Evolutionary conservation across 257 asterid species (phyloP).

Genomic region (Solanum chmielewskii): DNA sequence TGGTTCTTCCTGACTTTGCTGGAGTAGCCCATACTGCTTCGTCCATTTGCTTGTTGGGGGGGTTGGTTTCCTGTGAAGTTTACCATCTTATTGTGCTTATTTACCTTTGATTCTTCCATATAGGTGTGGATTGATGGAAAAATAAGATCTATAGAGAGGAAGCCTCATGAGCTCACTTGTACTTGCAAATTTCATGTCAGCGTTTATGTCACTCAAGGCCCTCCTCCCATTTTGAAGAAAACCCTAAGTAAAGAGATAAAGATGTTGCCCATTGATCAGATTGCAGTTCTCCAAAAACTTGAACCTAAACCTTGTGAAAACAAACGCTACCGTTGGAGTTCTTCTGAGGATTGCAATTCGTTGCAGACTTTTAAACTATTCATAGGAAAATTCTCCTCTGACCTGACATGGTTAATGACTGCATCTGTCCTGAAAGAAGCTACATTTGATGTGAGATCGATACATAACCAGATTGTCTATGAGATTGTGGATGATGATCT

Average conservation of each 20-base stretch:
- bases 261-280: slow-evolving; percentile 29
- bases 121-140: slow-evolving; percentile 81
- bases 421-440: slow-evolving; percentile 50
- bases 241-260: slow-evolving; percentile 42
- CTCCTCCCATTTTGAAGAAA: slow-evolving; percentile 33
- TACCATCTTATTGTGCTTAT: not conserved
- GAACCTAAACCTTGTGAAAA: slow-evolving; percentile 46
- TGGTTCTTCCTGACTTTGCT: not conserved
- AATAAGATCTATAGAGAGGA: slow-evolving; percentile 77
- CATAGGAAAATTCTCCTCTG: slow-evolving; percentile 50
- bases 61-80: not conserved
- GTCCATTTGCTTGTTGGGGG: not conserved
- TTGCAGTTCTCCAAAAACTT: slow-evolving; percentile 66
- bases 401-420: slow-evolving; percentile 67
- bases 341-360: slow-evolving; percentile 60
- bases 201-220: slow-evolving; percentile 57
- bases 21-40: not conserved
- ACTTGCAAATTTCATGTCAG: slow-evolving; percentile 61
- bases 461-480: slow-evolving; percentile 49
- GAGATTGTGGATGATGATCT: slow-evolving; percentile 35
- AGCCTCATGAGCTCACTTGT: slow-evolving; percentile 53
- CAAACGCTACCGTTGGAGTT: slow-evolving; percentile 65
- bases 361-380: slow-evolving; percentile 43
- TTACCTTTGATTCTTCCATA: not conserved
- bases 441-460: slow-evolving; percentile 48